Conservation (phyloP, 2,329 filamentous ascomycete genomes). For the Eutypella sp. region DNA sequence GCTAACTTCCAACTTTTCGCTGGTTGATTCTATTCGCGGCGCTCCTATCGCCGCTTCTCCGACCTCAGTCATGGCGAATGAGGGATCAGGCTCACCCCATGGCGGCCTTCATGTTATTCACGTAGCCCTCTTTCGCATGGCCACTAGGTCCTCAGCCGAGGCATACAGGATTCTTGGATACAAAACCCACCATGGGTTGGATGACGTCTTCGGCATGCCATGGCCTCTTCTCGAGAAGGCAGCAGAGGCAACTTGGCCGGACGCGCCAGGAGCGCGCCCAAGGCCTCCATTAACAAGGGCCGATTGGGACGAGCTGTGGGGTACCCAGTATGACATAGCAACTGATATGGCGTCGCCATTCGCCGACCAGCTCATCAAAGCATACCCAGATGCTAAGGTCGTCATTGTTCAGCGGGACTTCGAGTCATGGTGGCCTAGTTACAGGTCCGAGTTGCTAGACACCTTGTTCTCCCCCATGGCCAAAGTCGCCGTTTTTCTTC, state of each 20-base stretch:
- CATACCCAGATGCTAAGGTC: neutral
- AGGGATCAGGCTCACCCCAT: neutral
- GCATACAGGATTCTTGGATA: slow-evolving; percentile 7
- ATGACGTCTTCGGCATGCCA: slow-evolving; percentile 1
- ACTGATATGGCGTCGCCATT: neutral
- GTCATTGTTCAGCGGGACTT: neutral
- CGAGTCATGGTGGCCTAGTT: neutral
- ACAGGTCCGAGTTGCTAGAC: neutral
- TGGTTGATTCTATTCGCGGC: neutral
- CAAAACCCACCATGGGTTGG: slow-evolving; percentile 2
- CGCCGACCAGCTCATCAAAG: neutral
- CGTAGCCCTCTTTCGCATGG: slow-evolving; percentile 5
- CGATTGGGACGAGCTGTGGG: slow-evolving; percentile 1
- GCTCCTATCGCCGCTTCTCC: neutral
- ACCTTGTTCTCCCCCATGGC: neutral
- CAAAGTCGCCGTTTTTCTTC: slow-evolving; percentile 1
- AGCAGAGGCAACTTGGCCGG: slow-evolving; percentile 3
- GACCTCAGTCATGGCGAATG: neutral
- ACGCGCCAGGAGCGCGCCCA: neutral
- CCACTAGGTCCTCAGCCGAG: slow-evolving; percentile 3
- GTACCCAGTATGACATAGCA: neutral
- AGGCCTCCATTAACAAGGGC: neutral
- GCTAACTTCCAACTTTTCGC: neutral
- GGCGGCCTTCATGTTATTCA: slow-evolving; percentile 5
- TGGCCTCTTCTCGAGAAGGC: slow-evolving; percentile 1